phyloP scores from a whole-genome alignment of 805 yeast species.

The Metschnikowia aberdeeniae region DNA sequence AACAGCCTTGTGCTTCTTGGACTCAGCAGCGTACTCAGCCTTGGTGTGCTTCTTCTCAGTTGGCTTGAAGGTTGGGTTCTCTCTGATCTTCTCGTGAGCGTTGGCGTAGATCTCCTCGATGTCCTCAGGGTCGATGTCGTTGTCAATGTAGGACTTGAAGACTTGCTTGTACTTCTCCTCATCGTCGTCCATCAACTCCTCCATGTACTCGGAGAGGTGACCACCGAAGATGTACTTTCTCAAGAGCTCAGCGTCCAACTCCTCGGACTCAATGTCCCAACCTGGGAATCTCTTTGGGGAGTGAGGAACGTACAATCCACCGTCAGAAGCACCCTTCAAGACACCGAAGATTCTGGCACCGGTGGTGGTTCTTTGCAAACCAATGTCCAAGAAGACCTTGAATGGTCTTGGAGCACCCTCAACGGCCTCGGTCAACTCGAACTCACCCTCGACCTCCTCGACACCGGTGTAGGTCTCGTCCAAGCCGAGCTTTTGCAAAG shows the following conservation, averaged over 20 bases:
- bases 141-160: conserved; percentile 94
- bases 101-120: conserved; percentile 91
- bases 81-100: conserved; percentile 97
- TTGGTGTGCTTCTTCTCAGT: conserved; percentile 91
- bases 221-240: conserved; percentile 99
- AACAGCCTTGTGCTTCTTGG: conserved; percentile 84
- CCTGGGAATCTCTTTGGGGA: conserved; percentile 99
- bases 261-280: conserved; percentile 98
- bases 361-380: conserved; percentile 99
- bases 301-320: conserved; percentile 99
- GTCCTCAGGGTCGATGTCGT: conserved; percentile 95
- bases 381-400: conserved; percentile 98
- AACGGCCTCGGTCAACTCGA: conserved; percentile 95
- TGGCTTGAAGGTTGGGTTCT: conserved; percentile 86
- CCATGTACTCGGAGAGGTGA: conserved; percentile 99
- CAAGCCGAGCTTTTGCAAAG: conserved; percentile 93
- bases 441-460: conserved; percentile 99
- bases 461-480: conserved; percentile 98
- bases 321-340: conserved; percentile 99
- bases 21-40: conserved; percentile 96
- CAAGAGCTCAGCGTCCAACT: conserved; percentile 93
- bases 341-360: conserved; percentile 99
- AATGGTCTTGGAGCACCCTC: conserved; percentile 99
- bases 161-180: conserved; percentile 97
- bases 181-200: conserved; percentile 99